These are phyloP conservation scores for Amphicarpaea edgeworthii DNA, from an alignment of 306 rosid species.

Conservation along the genomic window DNA sequence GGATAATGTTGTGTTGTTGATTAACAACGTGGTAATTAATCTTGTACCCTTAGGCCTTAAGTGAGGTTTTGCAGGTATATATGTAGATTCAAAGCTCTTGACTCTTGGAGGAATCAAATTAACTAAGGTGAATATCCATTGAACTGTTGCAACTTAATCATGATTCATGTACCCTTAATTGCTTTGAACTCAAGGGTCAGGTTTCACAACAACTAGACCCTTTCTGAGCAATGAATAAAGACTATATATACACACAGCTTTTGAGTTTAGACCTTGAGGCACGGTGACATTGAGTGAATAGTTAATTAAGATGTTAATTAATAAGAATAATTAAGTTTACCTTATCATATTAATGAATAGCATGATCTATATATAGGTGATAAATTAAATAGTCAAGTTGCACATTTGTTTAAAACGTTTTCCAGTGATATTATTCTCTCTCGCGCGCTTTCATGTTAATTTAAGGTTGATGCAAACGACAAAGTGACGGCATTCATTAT, in stretches of 20 bases:
- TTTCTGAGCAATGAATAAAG: not conserved
- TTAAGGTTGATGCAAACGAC: not conserved
- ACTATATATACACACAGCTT: too few species aligned
- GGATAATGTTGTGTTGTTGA: not conserved
- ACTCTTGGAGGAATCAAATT: not conserved
- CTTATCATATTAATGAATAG: not conserved
- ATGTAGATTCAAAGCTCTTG: not conserved
- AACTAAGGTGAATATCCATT: not conserved
- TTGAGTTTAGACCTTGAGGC: not conserved
- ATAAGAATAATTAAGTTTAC: too few species aligned
- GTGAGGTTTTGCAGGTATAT: not conserved
- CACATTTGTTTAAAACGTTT: not conserved
- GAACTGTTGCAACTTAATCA: not conserved
- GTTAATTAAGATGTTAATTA: not conserved
- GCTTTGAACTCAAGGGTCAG: not conserved
- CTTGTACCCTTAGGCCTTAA: not conserved
- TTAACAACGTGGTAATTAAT: not conserved
- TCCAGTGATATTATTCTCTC: constrained; percentile 1
- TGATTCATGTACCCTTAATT: not conserved
- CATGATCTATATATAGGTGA: not conserved
- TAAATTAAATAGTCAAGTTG: not conserved
- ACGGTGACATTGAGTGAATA: constrained; percentile 1
- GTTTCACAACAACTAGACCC: not conserved
- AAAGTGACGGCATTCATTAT: constrained; percentile 3
- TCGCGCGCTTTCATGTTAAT: not conserved